A percentile compares a stretch with the other conserved stretches of the same genome.
These are phyloP conservation scores for Planoprotostelium fungivorum DNA, from an alignment of 78 protist genomes.

Conservation along the genomic window DNA sequence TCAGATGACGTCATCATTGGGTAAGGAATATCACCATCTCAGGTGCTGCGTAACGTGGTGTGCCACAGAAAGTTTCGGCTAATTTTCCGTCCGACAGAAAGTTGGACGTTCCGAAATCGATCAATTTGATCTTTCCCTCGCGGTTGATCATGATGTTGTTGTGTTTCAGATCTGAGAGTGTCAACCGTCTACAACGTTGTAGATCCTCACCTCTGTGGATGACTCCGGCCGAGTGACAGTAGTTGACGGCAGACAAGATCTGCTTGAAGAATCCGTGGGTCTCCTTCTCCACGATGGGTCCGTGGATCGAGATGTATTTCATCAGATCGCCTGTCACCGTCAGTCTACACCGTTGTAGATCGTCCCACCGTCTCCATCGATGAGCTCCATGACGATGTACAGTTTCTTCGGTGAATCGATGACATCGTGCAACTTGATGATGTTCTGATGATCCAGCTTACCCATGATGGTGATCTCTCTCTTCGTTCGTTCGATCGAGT, in stretches of 20 bases:
- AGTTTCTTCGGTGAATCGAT: constrained; percentile 10
- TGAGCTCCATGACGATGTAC: neutral
- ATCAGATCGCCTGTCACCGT: constrained; percentile 45
- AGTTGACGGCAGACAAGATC: constrained; percentile 53
- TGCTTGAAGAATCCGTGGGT: constrained; percentile 55
- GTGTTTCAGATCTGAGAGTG: neutral
- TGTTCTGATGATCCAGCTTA: constrained; percentile 56
- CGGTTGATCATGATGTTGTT: constrained; percentile 17
- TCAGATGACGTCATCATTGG: neutral
- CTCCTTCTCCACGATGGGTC: constrained; percentile 41
- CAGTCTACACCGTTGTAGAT: constrained; percentile 26
- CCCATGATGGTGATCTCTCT: constrained; percentile 55
- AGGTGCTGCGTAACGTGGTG: constrained; percentile 84
- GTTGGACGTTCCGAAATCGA: constrained; percentile 80
- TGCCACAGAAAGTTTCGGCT: constrained; percentile 72
- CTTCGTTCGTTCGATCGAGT: neutral
- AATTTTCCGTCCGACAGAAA: constrained; percentile 38
- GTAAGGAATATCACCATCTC: constrained; percentile 52
- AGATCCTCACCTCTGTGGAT: constrained; percentile 87
- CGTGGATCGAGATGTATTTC: constrained; percentile 56
- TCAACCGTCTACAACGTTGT: constrained; percentile 35
- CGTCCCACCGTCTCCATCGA: constrained; percentile 6
- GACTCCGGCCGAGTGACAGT: constrained; percentile 46
- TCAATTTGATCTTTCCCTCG: constrained; percentile 67
- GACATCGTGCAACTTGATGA: constrained; percentile 51